Conservation (phyloP, 768 basidiomycete genomes). For the Termitomyces sp. region DNA sequence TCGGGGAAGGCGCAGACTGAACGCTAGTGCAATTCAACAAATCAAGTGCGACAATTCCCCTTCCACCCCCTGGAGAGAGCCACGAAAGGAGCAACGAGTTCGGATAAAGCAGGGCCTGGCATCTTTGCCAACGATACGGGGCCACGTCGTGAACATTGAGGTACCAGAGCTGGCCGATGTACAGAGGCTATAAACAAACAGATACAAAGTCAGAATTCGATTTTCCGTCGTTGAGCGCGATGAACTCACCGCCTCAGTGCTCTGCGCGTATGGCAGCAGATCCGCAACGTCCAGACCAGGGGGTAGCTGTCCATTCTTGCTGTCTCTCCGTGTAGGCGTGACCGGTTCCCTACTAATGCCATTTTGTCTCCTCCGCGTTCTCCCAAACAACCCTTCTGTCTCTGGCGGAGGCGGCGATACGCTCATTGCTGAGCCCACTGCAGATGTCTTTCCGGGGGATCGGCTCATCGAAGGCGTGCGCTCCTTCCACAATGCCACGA, state of each 20-base stretch:
- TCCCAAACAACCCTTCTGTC: constrained; percentile 50
- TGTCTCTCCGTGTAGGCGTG: constrained; percentile 22
- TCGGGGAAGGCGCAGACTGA: constrained; percentile 76
- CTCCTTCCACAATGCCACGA: constrained; percentile 80
- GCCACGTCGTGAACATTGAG: constrained; percentile 85
- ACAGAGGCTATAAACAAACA: constrained; percentile 62
- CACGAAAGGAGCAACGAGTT: constrained; percentile 83
- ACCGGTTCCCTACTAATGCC: constrained; percentile 14
- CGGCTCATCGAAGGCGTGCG: constrained; percentile 54
- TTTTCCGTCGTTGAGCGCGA: not conserved
- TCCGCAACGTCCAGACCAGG: constrained; percentile 43
- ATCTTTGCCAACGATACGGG: constrained; percentile 79
- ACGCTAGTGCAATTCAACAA: constrained; percentile 84
- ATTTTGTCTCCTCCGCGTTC: constrained; percentile 39
- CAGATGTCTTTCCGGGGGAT: constrained; percentile 29
- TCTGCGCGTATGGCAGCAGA: constrained; percentile 45
- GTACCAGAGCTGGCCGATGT: constrained; percentile 86
- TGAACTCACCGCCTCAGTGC: constrained; percentile 42
- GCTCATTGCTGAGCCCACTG: constrained; percentile 34
- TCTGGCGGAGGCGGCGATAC: constrained; percentile 33
- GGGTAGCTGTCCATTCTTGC: constrained; percentile 31
- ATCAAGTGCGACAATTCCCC: constrained; percentile 85
- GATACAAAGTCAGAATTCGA: constrained; percentile 11
- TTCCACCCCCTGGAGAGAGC: constrained; percentile 78
- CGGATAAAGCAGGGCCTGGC: constrained; percentile 79